These are phyloP conservation scores for Hypoxylon sp. DNA, from an alignment of 2,329 filamentous ascomycete species.

Conservation along the genomic window DNA sequence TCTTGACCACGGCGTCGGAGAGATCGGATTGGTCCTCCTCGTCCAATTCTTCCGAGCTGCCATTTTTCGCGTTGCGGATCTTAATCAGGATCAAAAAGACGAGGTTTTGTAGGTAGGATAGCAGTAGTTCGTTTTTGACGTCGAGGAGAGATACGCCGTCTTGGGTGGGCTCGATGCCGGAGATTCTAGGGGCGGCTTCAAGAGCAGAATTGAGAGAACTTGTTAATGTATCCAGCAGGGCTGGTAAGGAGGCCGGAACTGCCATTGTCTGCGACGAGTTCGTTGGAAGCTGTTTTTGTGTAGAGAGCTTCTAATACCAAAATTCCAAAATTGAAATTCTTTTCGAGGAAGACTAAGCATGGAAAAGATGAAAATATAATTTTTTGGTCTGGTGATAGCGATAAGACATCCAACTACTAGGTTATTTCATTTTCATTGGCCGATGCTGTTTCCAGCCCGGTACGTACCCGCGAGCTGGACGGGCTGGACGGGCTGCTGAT, in stretches of 20 bases:
- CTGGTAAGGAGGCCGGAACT: slow-evolving; percentile 61
- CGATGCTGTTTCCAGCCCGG: background rate
- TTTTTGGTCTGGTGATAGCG: slow-evolving; percentile 28
- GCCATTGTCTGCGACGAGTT: slow-evolving; percentile 57
- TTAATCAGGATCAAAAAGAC: slow-evolving; percentile 89
- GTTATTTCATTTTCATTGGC: slow-evolving; percentile 2
- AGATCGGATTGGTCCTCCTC: slow-evolving; percentile 57
- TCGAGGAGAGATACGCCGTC: slow-evolving; percentile 95
- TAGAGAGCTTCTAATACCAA: background rate
- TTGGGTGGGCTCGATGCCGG: slow-evolving; percentile 76
- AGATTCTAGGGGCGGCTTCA: slow-evolving; percentile 72
- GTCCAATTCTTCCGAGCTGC: slow-evolving; percentile 47
- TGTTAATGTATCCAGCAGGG: slow-evolving; percentile 65
- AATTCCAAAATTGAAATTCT: background rate
- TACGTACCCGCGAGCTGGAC: background rate
- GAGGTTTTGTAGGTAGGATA: slow-evolving; percentile 95
- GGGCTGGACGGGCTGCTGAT: background rate
- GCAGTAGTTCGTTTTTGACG: slow-evolving; percentile 95
- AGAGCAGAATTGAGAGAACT: slow-evolving; percentile 72
- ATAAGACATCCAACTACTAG: slow-evolving; percentile 23
- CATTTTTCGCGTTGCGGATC: slow-evolving; percentile 67
- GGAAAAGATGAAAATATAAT: slow-evolving; percentile 19
- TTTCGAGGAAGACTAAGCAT: slow-evolving; percentile 7
- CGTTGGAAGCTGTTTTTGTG: background rate
- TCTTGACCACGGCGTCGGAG: slow-evolving; percentile 79